Percentiles rank a stretch among this genome's conserved stretches.
These are phyloP conservation scores for Hippophae gyantsensis DNA, from an alignment of 306 rosid species.

Conservation along the genomic window DNA sequence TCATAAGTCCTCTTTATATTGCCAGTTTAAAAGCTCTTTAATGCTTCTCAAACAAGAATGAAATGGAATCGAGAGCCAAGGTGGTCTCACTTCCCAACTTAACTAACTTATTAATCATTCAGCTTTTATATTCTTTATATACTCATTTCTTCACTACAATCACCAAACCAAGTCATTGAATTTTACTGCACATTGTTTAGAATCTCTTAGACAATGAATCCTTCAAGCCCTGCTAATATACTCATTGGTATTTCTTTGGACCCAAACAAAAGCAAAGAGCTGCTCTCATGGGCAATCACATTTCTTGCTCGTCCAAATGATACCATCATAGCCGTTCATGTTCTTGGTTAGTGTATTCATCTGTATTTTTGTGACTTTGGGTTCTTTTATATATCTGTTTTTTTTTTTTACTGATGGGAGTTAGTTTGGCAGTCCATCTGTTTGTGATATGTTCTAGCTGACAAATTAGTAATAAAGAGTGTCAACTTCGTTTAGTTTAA, in stretches of 20 bases:
- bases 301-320: constrained; percentile 74
- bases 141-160: constrained; percentile 26
- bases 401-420: background rate
- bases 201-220: constrained; percentile 21
- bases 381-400: background rate
- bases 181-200: constrained; percentile 4
- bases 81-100: constrained; percentile 66
- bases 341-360: constrained; percentile 56
- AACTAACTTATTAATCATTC: constrained; percentile 43
- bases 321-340: constrained; percentile 64
- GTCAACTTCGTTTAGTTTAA: too few relatives aligned
- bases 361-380: background rate
- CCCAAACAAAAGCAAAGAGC: constrained; percentile 51
- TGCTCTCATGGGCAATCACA: constrained; percentile 64
- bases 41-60: constrained; percentile 86
- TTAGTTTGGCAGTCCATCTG: too few relatives aligned
- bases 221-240: constrained; percentile 42
- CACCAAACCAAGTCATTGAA: constrained; percentile 19
- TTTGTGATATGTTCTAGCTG: too few relatives aligned
- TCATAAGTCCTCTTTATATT: background rate
- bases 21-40: constrained; percentile 28
- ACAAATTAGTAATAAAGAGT: too few relatives aligned
- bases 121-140: constrained; percentile 37
- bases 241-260: constrained; percentile 71
- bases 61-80: constrained; percentile 34